These are phyloP conservation scores for Boletus vermiculosoides DNA, from an alignment of 768 basidiomycete genomes.

Conservation along the genomic window DNA sequence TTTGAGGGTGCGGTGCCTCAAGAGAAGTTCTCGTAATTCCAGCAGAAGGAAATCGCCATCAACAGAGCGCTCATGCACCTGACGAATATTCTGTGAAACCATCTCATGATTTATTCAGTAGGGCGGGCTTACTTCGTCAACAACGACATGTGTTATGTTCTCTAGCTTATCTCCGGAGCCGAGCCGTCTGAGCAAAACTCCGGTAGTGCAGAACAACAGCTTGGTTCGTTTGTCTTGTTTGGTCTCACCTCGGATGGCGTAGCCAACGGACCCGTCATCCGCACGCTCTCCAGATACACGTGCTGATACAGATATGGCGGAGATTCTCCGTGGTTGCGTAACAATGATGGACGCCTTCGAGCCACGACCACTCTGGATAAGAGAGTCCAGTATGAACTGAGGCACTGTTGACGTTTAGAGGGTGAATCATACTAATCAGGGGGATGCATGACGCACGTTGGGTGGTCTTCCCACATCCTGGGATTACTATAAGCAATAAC, in stretches of 20 bases:
- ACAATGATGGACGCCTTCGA: constrained; percentile 72
- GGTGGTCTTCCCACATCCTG: constrained; percentile 89
- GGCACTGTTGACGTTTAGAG: constrained; percentile 51
- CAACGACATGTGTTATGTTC: constrained; percentile 78
- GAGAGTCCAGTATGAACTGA: constrained; percentile 84
- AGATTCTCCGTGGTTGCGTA: constrained; percentile 87
- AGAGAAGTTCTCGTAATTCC: constrained; percentile 74
- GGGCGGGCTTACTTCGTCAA: constrained; percentile 72
- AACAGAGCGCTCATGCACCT: constrained; percentile 92
- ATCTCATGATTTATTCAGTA: not conserved
- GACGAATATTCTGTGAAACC: not conserved
- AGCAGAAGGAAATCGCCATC: constrained; percentile 89
- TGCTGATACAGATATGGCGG: constrained; percentile 84
- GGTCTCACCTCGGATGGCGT: constrained; percentile 85
- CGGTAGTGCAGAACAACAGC: constrained; percentile 89
- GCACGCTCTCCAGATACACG: constrained; percentile 81
- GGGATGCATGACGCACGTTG: constrained; percentile 49
- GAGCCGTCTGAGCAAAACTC: constrained; percentile 81
- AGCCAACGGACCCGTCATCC: constrained; percentile 80
- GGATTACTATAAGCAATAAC: constrained; percentile 4
- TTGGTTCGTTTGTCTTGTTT: constrained; percentile 66
- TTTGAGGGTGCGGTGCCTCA: constrained; percentile 62
- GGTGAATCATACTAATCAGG: not conserved
- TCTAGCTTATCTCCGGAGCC: constrained; percentile 69
- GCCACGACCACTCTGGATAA: constrained; percentile 61